phyloP scores from a whole-genome alignment of 305 asterid species.

The Fraxinus baroniana region DNA sequence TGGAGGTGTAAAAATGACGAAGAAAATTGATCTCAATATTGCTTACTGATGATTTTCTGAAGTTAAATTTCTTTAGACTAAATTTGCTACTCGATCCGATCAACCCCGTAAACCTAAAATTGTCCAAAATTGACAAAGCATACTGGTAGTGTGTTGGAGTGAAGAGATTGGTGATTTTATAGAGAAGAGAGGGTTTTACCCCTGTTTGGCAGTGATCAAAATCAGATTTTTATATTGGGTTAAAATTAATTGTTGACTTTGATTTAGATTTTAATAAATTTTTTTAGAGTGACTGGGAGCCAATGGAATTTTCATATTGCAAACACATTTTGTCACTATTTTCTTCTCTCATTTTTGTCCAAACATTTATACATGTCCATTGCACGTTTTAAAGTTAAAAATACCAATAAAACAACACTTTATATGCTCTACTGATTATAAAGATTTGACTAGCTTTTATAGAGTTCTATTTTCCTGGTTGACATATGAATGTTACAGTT shows the following conservation, averaged over 20 bases:
- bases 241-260: too few species aligned
- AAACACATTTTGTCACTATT: background rate
- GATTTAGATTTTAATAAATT: too few species aligned
- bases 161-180: background rate
- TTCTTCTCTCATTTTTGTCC: background rate
- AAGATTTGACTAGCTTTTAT: background rate
- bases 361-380: background rate
- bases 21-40: background rate
- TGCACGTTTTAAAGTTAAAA: background rate
- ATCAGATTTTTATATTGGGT: too few species aligned
- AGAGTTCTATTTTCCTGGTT: background rate
- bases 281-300: too few species aligned
- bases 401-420: background rate
- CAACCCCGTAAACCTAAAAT: background rate
- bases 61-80: background rate
- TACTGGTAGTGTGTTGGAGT: background rate
- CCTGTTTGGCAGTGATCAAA: too few species aligned
- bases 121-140: background rate
- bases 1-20: background rate
- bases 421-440: background rate
- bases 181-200: background rate
- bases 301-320: too few species aligned
- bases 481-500: background rate
- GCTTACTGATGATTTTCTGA: background rate
- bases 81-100: background rate